Conservation (phyloP, 2,329 filamentous ascomycete species). For the Cryphonectria japonica region DNA sequence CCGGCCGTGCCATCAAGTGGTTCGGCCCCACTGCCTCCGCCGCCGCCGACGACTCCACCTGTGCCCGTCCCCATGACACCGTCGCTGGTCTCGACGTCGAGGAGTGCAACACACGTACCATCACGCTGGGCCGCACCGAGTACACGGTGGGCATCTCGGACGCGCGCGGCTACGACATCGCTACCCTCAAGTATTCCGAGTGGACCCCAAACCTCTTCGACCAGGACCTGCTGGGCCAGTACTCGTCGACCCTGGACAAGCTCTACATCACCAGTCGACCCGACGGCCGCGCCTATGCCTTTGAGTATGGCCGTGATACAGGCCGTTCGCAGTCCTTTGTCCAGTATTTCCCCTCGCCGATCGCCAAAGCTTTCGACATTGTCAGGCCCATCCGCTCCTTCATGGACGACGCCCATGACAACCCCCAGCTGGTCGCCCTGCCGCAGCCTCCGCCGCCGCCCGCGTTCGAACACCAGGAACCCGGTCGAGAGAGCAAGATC, state of each 20-base stretch:
- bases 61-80: conserved; percentile 68
- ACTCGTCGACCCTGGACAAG: conserved; percentile 78
- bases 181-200: conserved; percentile 89
- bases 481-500: conserved; percentile 65
- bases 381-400: conserved; percentile 59
- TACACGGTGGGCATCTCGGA: conserved; percentile 88
- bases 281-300: conserved; percentile 81
- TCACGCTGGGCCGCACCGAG: conserved; percentile 84
- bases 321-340: conserved; percentile 61
- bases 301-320: conserved; percentile 66
- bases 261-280: conserved; percentile 87
- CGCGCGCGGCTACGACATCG: conserved; percentile 74
- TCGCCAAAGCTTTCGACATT: conserved; percentile 87
- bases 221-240: conserved; percentile 82
- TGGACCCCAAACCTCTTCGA: conserved; percentile 95
- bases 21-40: conserved; percentile 77
- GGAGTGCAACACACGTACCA: conserved; percentile 77
- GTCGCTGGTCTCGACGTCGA: conserved; percentile 72
- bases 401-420: conserved; percentile 48
- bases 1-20: conserved; percentile 79
- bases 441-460: conserved; percentile 77
- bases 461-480: conserved; percentile 52
- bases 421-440: conserved; percentile 74
- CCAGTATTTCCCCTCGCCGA: conserved; percentile 73
- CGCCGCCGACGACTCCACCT: conserved; percentile 72